Percentiles rank a stretch among this genome's conserved stretches.
These are phyloP conservation scores for Pseudogymnoascus sp. DNA, from an alignment of 2,329 filamentous ascomycete species.

Conservation along the genomic window DNA sequence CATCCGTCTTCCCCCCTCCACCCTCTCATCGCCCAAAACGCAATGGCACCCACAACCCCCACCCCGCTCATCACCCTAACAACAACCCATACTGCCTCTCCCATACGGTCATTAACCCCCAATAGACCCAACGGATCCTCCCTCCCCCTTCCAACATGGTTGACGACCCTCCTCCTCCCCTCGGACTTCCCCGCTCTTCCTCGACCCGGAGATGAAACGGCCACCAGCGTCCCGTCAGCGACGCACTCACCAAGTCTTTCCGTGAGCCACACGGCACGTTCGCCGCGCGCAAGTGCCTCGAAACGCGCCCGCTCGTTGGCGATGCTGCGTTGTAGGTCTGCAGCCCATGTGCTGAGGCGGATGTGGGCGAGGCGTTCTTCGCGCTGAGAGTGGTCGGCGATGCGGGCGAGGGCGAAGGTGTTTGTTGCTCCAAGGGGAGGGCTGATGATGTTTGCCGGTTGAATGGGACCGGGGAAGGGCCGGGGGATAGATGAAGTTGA, in stretches of 20 bases:
- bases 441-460: conserved; percentile 24
- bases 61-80: conserved; percentile 67
- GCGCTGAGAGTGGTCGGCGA: conserved; percentile 49
- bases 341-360: conserved; percentile 73
- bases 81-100: conserved; percentile 54
- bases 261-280: conserved; percentile 61
- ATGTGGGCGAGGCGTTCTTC: conserved; percentile 57
- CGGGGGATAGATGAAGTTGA: conserved; percentile 11
- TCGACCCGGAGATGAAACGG: conserved; percentile 33
- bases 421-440: conserved; percentile 27
- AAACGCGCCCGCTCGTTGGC: conserved; percentile 64
- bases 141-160: conserved; percentile 14
- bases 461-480: conserved; percentile 29
- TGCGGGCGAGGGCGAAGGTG: conserved; percentile 51
- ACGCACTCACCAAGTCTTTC: conserved; percentile 58
- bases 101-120: conserved; percentile 57
- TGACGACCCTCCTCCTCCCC: conserved; percentile 15
- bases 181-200: conserved; percentile 17
- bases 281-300: conserved; percentile 50
- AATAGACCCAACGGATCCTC: conserved; percentile 76
- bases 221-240: conserved; percentile 53
- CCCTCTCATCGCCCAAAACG: conserved; percentile 47
- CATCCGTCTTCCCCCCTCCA: conserved; percentile 14
- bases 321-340: conserved; percentile 68
- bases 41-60: conserved; percentile 63